Conservation (phyloP, 768 basidiomycete species). For the Nidularia sp. region DNA sequence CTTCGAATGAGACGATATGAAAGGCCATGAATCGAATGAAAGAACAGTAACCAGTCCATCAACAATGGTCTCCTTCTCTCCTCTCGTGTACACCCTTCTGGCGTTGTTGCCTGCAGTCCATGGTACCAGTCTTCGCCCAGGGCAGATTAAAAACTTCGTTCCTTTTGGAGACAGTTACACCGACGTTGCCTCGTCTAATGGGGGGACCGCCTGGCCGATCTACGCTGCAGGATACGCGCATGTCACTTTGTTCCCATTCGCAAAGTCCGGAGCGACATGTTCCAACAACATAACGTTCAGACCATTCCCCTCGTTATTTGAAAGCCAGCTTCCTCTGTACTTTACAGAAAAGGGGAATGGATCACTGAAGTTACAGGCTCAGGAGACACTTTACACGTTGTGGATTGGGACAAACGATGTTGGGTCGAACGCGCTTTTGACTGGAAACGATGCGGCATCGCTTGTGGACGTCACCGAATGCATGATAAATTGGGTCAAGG, state of each 20-base stretch:
- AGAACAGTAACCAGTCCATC: neutral
- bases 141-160: slow-evolving; percentile 58
- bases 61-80: neutral
- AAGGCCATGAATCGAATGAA: neutral
- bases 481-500: slow-evolving; percentile 56
- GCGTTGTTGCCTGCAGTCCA: neutral
- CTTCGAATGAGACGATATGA: neutral
- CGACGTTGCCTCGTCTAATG: slow-evolving; percentile 40
- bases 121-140: slow-evolving; percentile 7
- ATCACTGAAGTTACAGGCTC: slow-evolving; percentile 29
- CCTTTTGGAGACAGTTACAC: slow-evolving; percentile 70
- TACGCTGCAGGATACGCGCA: slow-evolving; percentile 54
- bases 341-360: slow-evolving; percentile 38
- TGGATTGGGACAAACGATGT: slow-evolving; percentile 73
- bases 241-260: slow-evolving; percentile 52
- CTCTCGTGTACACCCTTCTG: neutral
- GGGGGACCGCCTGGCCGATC: slow-evolving; percentile 55
- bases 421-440: slow-evolving; percentile 49
- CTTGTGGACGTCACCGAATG: slow-evolving; percentile 56
- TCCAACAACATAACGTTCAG: slow-evolving; percentile 58
- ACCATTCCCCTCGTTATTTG: slow-evolving; percentile 56
- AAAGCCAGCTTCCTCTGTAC: slow-evolving; percentile 52
- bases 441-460: slow-evolving; percentile 46
- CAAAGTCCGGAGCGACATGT: slow-evolving; percentile 61
- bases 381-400: slow-evolving; percentile 56